These are phyloP conservation scores for Chrysoporthe cubensis DNA, from an alignment of 2,329 filamentous ascomycete species.

Conservation along the genomic window DNA sequence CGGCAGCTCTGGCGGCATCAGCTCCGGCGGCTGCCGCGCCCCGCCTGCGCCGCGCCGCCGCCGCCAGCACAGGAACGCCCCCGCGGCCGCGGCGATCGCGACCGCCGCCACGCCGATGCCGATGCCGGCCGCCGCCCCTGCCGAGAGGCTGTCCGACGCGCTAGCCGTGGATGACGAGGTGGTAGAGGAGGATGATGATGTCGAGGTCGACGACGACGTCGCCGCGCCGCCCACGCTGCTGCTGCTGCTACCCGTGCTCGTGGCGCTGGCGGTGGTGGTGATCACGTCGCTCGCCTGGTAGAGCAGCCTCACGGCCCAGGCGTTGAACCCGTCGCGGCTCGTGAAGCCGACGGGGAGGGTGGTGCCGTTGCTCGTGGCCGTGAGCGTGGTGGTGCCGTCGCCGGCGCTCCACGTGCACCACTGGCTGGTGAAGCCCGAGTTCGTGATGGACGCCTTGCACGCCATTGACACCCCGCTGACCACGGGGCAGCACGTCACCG, in stretches of 20 bases:
- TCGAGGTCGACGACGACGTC: background rate
- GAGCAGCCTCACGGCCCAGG: conserved; percentile 7
- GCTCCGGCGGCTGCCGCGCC: background rate
- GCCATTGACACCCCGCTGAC: conserved; percentile 6
- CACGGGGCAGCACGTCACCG: background rate
- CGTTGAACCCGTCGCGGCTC: background rate
- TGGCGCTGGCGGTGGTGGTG: too few relatives aligned
- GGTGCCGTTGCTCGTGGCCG: conserved; percentile 1
- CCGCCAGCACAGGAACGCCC: background rate
- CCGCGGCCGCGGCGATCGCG: background rate
- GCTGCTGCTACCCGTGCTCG: background rate
- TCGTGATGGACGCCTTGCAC: conserved; percentile 1
- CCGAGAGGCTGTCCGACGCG: background rate
- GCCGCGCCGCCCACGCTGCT: background rate
- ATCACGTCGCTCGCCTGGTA: conserved; percentile 1
- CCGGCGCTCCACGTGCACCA: conserved; percentile 12
- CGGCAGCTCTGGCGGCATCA: background rate
- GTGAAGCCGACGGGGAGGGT: background rate
- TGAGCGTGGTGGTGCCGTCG: background rate
- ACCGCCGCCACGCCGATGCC: background rate
- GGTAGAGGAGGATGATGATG: background rate
- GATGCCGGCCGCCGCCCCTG: conserved; percentile 1
- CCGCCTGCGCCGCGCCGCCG: background rate
- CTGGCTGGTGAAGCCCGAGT: background rate
- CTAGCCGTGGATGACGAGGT: background rate